These are phyloP conservation scores for Vitis vinifera DNA, from an alignment of 164 flowering plant genomes.

Conservation along the genomic window DNA sequence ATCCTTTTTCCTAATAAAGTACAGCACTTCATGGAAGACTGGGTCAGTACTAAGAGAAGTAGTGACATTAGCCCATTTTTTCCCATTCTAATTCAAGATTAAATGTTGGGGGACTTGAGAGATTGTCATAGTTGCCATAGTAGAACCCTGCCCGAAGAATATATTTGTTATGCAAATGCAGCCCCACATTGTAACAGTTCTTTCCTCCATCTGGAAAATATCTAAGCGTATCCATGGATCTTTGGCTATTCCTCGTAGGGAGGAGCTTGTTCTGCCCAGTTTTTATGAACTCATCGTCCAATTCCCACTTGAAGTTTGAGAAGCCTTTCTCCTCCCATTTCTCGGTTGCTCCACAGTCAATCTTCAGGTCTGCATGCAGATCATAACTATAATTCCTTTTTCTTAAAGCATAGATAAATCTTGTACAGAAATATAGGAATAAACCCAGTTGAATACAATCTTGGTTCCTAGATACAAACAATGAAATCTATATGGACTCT, in stretches of 20 bases:
- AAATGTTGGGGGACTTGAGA: slow-evolving; percentile 18
- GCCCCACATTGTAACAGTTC: slow-evolving; percentile 15
- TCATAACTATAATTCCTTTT: too few species aligned
- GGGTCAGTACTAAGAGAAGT: slow-evolving; percentile 3
- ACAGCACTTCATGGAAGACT: slow-evolving; percentile 1
- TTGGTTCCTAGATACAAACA: too few species aligned
- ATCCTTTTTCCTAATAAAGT: not conserved
- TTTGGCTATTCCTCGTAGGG: too few species aligned
- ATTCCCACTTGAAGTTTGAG: too few species aligned
- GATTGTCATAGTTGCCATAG: slow-evolving; percentile 26
- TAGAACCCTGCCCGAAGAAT: slow-evolving; percentile 18
- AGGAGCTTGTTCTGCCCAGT: too few species aligned
- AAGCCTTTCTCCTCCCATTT: too few species aligned
- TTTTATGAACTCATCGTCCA: too few species aligned
- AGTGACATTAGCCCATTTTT: slow-evolving; percentile 14
- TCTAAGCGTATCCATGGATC: slow-evolving; percentile 7
- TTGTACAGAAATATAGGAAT: too few species aligned
- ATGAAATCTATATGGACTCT: too few species aligned
- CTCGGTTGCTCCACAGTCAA: slow-evolving; percentile 6
- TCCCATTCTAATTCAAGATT: slow-evolving; percentile 9
- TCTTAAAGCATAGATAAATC: too few species aligned
- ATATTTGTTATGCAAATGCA: not conserved
- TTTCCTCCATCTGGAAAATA: slow-evolving; percentile 6
- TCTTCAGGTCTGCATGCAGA: not conserved
- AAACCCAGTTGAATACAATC: too few species aligned